Base-by-base conservation (phyloP, 495 filamentous ascomycete species). In the Aspergillus indologenus region DNA sequence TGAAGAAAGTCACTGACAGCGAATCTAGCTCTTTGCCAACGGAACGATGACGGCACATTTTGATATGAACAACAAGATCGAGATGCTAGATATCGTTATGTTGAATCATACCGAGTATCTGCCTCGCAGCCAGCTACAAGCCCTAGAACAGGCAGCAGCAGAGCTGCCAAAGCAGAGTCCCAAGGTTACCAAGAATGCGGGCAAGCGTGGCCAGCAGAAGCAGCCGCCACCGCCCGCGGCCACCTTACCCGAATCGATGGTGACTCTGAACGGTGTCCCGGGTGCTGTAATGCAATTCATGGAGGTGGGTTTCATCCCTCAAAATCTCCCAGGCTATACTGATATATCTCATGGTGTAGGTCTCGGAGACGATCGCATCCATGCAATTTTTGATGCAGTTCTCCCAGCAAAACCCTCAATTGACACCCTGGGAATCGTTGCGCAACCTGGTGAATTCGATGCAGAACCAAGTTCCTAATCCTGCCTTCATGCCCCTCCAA, bases 341-440 rank as follows among this genome's bases (percentile, higher is more conserved):
- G 19, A 29, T 26, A 20, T 14, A 40, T n/a, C 29, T n/a, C 23
- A 31, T 56, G 18, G 54, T 60, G 2, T 62, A 89, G 86, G 81
- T 89, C 51, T 85, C 87, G 21, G 88, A 92, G 68, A 86, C 88
- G 17, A 84, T 91, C 57, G 87, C 86, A 8, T 82, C 85, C 56
- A 90, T 92, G 87, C 85, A 81, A 65, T 77, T 85, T 26, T 62
- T 90, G 3, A 88, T 89, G 69, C 71, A 74, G 34, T 88, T 76
- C 60, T 85, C 82, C 21, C 83, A 86, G 42, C 59, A 75, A 17
- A 77, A 89, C 57, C 79, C 83, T 0, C 73, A 80, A 3, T 63
- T 88, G 9, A 75, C 82, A 1, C 83, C 88, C 1, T 82, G 84
- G 23, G 72, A 79, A 42, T 85, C 86, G 1, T 78, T 91, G 22